phyloP scores from a whole-genome alignment of 495 filamentous ascomycete genomes.

The Aspergillus hancockii region DNA sequence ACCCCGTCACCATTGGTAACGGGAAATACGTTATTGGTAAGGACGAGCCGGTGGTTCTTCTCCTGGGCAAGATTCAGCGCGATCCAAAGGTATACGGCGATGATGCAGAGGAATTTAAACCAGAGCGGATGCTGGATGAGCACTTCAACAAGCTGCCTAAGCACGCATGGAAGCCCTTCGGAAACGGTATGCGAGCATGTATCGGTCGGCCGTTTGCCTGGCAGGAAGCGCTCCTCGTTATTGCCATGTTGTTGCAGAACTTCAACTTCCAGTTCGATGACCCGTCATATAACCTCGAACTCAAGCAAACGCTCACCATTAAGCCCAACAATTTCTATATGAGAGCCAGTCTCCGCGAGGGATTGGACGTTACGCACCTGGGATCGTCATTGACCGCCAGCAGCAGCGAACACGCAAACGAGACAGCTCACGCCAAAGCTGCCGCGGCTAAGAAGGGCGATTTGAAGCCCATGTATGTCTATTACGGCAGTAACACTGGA shows the following conservation, averaged over 20 bases:
- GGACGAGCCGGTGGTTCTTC: conserved; percentile 54
- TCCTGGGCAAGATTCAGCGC: conserved; percentile 60
- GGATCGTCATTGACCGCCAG: neutral
- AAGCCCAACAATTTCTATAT: conserved; percentile 77
- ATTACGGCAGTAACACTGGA: conserved; percentile 16
- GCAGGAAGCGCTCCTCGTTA: conserved; percentile 58
- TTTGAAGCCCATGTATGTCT: conserved; percentile 10
- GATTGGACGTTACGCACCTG: conserved; percentile 33
- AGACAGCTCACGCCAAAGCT: neutral
- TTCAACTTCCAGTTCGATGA: conserved; percentile 62
- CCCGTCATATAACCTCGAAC: conserved; percentile 53
- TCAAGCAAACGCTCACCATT: conserved; percentile 72
- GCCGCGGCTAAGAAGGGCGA: neutral
- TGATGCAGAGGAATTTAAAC: conserved; percentile 60
- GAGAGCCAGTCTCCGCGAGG: conserved; percentile 60
- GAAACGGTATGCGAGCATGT: conserved; percentile 66
- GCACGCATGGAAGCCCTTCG: conserved; percentile 61
- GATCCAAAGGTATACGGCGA: conserved; percentile 66
- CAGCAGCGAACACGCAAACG: neutral
- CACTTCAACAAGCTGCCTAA: conserved; percentile 57
- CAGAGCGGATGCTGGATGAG: conserved; percentile 67
- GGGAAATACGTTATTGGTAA: conserved; percentile 64
- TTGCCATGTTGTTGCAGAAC: conserved; percentile 58
- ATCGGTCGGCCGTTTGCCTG: conserved; percentile 68
- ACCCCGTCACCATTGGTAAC: conserved; percentile 48